phyloP scores from a whole-genome alignment of 2,329 filamentous ascomycete genomes.

The Stemphylium vesicarium region DNA sequence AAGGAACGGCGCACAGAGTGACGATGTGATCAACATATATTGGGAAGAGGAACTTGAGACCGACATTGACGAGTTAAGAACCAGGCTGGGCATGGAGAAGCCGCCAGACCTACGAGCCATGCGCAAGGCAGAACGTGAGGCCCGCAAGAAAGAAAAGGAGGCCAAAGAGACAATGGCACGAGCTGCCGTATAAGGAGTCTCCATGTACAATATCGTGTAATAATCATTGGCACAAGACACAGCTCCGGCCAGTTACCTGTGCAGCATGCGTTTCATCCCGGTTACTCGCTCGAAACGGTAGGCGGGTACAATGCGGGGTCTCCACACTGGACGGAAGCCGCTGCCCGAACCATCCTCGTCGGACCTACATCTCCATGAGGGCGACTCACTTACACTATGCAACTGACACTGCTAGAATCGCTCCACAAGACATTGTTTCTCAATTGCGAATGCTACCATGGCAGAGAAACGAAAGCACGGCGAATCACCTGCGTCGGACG shows the following conservation, averaged over 20 bases:
- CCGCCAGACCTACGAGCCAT: slow-evolving; percentile 86
- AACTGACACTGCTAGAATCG: not conserved
- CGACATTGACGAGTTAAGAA: slow-evolving; percentile 77
- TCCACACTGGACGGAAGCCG: slow-evolving; percentile 11
- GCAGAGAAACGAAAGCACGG: slow-evolving; percentile 27
- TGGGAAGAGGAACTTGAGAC: slow-evolving; percentile 95
- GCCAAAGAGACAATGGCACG: slow-evolving; percentile 40
- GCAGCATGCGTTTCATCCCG: not conserved
- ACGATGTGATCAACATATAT: slow-evolving; percentile 92
- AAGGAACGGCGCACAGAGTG: slow-evolving; percentile 75
- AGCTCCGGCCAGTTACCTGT: not conserved
- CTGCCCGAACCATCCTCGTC: slow-evolving; percentile 7
- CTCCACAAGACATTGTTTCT: not conserved
- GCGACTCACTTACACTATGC: not conserved
- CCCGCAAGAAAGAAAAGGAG: slow-evolving; percentile 70
- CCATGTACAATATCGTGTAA: slow-evolving; percentile 22
- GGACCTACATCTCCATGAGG: not conserved
- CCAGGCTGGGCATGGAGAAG: slow-evolving; percentile 80
- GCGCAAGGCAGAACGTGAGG: slow-evolving; percentile 71
- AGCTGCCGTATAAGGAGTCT: slow-evolving; percentile 19
- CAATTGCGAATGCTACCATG: slow-evolving; percentile 11
- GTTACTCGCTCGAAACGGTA: not conserved
- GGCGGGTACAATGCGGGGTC: slow-evolving; percentile 12
- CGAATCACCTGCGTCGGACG: slow-evolving; percentile 2
- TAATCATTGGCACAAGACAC: not conserved